phyloP scores from a whole-genome alignment of 495 filamentous ascomycete genomes.

The Penicillium lividum region DNA sequence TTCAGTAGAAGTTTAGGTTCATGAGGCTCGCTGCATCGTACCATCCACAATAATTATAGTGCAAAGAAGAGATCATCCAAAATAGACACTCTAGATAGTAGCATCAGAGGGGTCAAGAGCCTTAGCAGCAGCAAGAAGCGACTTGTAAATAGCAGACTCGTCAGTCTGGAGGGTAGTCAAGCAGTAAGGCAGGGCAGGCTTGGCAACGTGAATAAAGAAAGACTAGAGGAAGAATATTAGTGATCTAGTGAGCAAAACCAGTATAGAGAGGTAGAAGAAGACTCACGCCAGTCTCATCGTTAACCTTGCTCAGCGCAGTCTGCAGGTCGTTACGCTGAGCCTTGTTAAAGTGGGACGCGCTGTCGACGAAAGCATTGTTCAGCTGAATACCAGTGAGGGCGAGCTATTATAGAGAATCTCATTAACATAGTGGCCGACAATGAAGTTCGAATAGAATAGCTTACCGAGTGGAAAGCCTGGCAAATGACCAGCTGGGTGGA shows the following conservation, averaged over 20 bases:
- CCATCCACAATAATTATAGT: no score
- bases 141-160: slow-evolving; percentile 11
- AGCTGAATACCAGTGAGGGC: slow-evolving; percentile 11
- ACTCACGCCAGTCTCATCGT: slow-evolving; percentile 13
- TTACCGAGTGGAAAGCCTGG: slow-evolving; percentile 18
- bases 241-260: not conserved
- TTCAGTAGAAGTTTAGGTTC: not conserved
- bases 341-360: slow-evolving; percentile 13
- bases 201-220: slow-evolving; percentile 11
- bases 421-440: not conserved
- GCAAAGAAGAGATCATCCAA: no score
- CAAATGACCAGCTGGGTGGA: slow-evolving; percentile 14
- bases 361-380: slow-evolving; percentile 9
- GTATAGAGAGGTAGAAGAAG: not conserved
- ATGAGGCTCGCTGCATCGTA: no score
- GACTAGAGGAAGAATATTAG: not conserved
- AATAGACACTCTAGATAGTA: not conserved
- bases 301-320: slow-evolving; percentile 10
- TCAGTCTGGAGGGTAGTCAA: slow-evolving; percentile 10
- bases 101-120: slow-evolving; percentile 6
- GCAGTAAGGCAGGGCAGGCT: slow-evolving; percentile 9
- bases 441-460: not conserved
- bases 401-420: not conserved
- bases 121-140: slow-evolving; percentile 4
- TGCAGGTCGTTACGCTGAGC: slow-evolving; percentile 11